These are phyloP conservation scores for Cyberlindnera galapagoensis DNA, from an alignment of 805 yeast genomes.

Conservation along the genomic window DNA sequence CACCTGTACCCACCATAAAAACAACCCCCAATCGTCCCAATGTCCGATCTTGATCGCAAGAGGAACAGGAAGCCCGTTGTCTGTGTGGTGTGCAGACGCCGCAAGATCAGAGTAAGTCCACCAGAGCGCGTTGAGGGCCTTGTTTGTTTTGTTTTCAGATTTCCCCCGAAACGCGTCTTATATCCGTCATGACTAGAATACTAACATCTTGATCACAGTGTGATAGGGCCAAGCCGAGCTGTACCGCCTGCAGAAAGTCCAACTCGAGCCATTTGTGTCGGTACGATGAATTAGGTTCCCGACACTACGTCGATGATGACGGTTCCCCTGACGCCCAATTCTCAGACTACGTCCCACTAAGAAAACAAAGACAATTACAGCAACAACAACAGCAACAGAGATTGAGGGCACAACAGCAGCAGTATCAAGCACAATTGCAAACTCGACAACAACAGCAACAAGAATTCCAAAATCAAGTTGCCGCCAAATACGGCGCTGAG, in stretches of 20 bases:
- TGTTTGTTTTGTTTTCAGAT: constrained; percentile 1
- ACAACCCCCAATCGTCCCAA: no score
- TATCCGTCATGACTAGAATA: constrained; percentile 3
- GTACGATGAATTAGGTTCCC: constrained; percentile 18
- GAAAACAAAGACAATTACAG: neutral
- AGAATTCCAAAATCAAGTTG: constrained; percentile 16
- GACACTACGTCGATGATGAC: constrained; percentile 1
- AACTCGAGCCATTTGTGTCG: constrained; percentile 20
- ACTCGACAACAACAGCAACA: constrained; percentile 16
- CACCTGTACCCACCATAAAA: no score
- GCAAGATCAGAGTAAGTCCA: constrained; percentile 24
- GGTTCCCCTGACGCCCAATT: neutral
- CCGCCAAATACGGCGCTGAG: constrained; percentile 18
- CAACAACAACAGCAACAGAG: constrained; percentile 6
- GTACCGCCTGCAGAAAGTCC: constrained; percentile 22
- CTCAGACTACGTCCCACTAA: neutral
- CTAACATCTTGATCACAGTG: constrained; percentile 15
- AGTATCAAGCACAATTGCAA: constrained; percentile 16
- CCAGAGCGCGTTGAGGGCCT: neutral
- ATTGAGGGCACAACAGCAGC: constrained; percentile 12
- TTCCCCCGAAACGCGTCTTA: constrained; percentile 6
- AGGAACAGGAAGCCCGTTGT: constrained; percentile 24
- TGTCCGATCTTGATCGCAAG: no score
- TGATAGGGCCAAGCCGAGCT: constrained; percentile 23
- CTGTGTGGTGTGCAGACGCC: constrained; percentile 24